Conservation (phyloP, 2,329 filamentous ascomycete species). For the Xylaria sp. region DNA sequence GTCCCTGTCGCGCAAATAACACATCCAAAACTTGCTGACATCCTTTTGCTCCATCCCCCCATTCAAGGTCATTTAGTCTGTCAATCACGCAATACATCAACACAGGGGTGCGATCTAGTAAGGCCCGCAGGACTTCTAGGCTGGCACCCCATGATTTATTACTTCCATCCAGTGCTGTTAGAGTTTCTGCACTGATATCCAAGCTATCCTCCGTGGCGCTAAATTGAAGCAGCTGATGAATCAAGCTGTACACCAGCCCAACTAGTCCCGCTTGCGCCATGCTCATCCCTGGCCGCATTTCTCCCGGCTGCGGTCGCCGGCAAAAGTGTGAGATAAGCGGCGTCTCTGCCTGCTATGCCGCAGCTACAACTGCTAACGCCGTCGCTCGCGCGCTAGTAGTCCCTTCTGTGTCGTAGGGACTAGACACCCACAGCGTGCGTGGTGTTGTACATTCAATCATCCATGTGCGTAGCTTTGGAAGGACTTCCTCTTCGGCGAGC, state of each 20-base stretch:
- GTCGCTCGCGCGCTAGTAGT: slow-evolving; percentile 33
- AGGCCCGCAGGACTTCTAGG: slow-evolving; percentile 19
- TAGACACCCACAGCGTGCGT: slow-evolving; percentile 38
- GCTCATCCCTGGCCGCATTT: slow-evolving; percentile 21
- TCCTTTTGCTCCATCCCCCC: slow-evolving; percentile 21
- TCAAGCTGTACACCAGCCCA: slow-evolving; percentile 34
- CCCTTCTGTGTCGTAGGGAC: slow-evolving; percentile 29
- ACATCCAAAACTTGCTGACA: slow-evolving; percentile 32
- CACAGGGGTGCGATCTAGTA: slow-evolving; percentile 27
- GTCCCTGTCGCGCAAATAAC: slow-evolving; percentile 24
- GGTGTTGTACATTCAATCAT: slow-evolving; percentile 16
- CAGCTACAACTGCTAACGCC: slow-evolving; percentile 26
- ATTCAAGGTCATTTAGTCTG: slow-evolving; percentile 35
- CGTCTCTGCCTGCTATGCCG: slow-evolving; percentile 32
- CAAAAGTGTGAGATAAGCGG: slow-evolving; percentile 39
- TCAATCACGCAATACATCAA: slow-evolving; percentile 31
- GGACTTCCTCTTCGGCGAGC: slow-evolving; percentile 34
- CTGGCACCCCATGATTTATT: slow-evolving; percentile 20
- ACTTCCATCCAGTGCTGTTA: slow-evolving; percentile 12
- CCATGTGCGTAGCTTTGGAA: slow-evolving; percentile 32
- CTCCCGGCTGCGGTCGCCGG: slow-evolving; percentile 19
- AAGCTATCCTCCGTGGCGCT: slow-evolving; percentile 4
- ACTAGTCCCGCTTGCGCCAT: slow-evolving; percentile 30
- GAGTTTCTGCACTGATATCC: slow-evolving; percentile 12
- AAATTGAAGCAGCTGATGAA: slow-evolving; percentile 36